These are phyloP conservation scores for Psidium guajava DNA, from an alignment of 345 rosid species.

Conservation along the genomic window DNA sequence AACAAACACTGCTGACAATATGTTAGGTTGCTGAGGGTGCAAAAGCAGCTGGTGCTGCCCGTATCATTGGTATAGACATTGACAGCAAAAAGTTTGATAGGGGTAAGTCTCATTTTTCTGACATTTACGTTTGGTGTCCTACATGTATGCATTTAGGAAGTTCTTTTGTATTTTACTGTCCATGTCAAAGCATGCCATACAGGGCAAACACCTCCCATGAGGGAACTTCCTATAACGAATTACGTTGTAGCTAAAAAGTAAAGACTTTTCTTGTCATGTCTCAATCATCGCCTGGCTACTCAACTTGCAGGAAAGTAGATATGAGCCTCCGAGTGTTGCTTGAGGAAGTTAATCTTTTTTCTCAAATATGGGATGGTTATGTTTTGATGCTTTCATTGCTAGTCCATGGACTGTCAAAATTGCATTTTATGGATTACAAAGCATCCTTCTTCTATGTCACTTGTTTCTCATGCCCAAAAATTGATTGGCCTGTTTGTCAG, in stretches of 20 bases:
- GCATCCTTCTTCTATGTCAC: neutral
- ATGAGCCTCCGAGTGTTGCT: neutral
- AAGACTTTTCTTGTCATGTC: neutral
- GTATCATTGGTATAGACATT: slow-evolving; percentile 89
- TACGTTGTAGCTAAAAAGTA: neutral
- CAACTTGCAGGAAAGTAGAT: neutral
- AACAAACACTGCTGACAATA: neutral
- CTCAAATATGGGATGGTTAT: neutral
- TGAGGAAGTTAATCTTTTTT: neutral
- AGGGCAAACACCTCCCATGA: neutral
- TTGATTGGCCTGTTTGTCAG: neutral
- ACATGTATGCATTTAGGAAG: neutral
- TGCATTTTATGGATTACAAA: neutral
- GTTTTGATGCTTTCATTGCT: neutral
- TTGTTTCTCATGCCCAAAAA: neutral
- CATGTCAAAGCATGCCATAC: neutral
- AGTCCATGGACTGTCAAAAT: neutral
- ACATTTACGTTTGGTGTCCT: neutral
- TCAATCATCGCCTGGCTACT: neutral
- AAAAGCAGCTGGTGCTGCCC: slow-evolving; percentile 89
- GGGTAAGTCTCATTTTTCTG: slow-evolving; percentile 23
- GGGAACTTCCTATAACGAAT: neutral
- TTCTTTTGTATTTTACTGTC: neutral
- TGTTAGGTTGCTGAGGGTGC: slow-evolving; percentile 97
- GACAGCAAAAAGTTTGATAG: slow-evolving; percentile 67